Percentiles rank a stretch among this genome's conserved stretches.
Conservation (phyloP, 306 rosid species). For the Purshia tridentata region DNA sequence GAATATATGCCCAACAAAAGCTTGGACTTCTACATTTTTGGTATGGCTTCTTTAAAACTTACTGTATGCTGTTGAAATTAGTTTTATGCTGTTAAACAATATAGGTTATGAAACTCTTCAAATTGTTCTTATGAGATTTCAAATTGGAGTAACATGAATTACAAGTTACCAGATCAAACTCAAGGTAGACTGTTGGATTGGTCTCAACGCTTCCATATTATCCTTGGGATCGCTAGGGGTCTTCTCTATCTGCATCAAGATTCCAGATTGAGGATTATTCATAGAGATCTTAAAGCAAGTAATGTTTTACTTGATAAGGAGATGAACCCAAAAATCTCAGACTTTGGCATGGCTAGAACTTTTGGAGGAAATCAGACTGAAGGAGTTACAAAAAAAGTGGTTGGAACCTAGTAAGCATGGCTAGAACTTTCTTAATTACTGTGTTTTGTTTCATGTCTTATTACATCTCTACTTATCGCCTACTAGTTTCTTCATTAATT, state of each 20-base stretch:
- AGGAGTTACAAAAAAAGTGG: conserved; percentile 40
- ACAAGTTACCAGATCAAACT: conserved; percentile 13
- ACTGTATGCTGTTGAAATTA: background rate
- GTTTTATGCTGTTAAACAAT: background rate
- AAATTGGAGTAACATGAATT: background rate
- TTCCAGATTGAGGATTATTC: conserved; percentile 43
- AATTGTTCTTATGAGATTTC: background rate
- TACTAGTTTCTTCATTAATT: background rate
- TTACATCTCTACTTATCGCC: background rate
- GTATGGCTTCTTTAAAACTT: background rate
- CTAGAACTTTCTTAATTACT: background rate
- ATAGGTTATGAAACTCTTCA: background rate
- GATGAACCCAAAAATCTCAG: conserved; percentile 45
- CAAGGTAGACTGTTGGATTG: conserved; percentile 12
- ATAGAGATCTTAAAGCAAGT: conserved; percentile 46
- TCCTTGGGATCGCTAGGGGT: conserved; percentile 51
- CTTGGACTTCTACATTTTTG: conserved; percentile 45
- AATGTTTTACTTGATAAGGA: conserved; percentile 38
- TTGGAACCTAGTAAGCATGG: conserved; percentile 42
- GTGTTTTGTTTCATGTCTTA: background rate
- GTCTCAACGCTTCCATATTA: conserved; percentile 20
- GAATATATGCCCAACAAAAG: conserved; percentile 46
- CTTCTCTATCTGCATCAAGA: conserved; percentile 63
- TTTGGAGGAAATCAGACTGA: conserved; percentile 35
- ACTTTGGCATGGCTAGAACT: conserved; percentile 46